Evolutionary conservation across 768 basidiomycete species (phyloP).

Genomic region (Suillus lakei): DNA sequence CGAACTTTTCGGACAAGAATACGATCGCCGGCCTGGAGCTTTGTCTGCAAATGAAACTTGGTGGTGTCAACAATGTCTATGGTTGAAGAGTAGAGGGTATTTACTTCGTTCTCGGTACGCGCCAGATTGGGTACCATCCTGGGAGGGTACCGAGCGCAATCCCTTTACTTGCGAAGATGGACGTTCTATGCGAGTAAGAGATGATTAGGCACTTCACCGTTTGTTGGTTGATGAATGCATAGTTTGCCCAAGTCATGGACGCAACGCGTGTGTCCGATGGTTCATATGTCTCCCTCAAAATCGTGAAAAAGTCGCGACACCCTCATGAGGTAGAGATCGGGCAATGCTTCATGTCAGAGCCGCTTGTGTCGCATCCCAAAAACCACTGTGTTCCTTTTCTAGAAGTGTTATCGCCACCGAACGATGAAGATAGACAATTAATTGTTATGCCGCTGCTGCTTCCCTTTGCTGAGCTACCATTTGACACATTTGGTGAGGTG

Average conservation of each 20-base stretch:
- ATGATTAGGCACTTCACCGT: neutral
- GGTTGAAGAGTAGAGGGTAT: conserved; percentile 37
- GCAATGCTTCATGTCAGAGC: conserved; percentile 19
- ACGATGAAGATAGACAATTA: conserved; percentile 14
- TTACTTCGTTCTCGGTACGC: conserved; percentile 35
- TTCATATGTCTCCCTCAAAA: conserved; percentile 35
- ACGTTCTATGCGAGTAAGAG: neutral
- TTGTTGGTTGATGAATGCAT: neutral
- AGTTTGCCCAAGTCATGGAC: conserved; percentile 31
- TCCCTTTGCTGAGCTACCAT: conserved; percentile 22
- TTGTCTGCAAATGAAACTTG: conserved; percentile 10
- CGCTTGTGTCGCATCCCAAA: neutral
- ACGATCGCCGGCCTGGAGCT: neutral
- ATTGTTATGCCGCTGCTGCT: conserved; percentile 43
- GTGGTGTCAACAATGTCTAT: conserved; percentile 29
- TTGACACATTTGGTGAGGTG: conserved; percentile 38
- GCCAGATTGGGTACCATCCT: conserved; percentile 41
- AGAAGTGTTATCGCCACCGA: conserved; percentile 24
- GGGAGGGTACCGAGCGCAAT: conserved; percentile 19
- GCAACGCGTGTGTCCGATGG: conserved; percentile 34
- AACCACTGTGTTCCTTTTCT: conserved; percentile 44
- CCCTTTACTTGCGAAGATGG: conserved; percentile 18
- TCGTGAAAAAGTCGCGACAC: conserved; percentile 12
- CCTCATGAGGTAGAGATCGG: conserved; percentile 38
- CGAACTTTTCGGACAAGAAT: neutral